These are phyloP conservation scores for Colletotrichum scovillei DNA, from an alignment of 2,329 filamentous ascomycete species.

Conservation along the genomic window DNA sequence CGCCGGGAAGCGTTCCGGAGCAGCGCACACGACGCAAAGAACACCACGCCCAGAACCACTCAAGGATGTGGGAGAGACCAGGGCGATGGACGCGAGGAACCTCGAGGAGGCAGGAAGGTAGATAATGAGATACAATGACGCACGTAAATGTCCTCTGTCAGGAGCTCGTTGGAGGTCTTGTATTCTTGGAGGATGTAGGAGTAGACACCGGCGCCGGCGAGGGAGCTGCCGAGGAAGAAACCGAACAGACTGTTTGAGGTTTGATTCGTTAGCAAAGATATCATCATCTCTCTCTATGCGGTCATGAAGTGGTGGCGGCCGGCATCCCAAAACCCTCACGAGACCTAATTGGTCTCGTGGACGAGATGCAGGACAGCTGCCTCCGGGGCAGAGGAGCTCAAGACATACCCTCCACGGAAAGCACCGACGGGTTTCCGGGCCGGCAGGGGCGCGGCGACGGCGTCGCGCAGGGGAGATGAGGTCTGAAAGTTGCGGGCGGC, in stretches of 20 bases:
- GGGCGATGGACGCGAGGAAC: neutral
- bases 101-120: neutral
- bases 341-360: neutral
- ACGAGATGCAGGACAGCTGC: neutral
- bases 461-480: slow-evolving; percentile 56
- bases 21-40: neutral
- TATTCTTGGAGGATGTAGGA: slow-evolving; percentile 95
- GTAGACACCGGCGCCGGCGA: slow-evolving; percentile 85
- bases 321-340: neutral
- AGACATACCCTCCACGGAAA: slow-evolving; percentile 69
- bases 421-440: slow-evolving; percentile 69
- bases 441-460: slow-evolving; percentile 60
- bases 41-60: neutral
- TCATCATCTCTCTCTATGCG: neutral
- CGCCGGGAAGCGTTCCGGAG: neutral
- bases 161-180: slow-evolving; percentile 89
- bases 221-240: slow-evolving; percentile 86
- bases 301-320: no score
- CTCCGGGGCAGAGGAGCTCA: neutral
- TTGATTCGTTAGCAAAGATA: neutral
- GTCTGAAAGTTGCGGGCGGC: slow-evolving; percentile 61
- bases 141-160: slow-evolving; percentile 97
- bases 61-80: slow-evolving; percentile 6
- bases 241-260: slow-evolving; percentile 77
- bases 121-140: slow-evolving; percentile 60